Conservation (phyloP, 2,329 filamentous ascomycete species). For the Canariomyces notabilis region DNA sequence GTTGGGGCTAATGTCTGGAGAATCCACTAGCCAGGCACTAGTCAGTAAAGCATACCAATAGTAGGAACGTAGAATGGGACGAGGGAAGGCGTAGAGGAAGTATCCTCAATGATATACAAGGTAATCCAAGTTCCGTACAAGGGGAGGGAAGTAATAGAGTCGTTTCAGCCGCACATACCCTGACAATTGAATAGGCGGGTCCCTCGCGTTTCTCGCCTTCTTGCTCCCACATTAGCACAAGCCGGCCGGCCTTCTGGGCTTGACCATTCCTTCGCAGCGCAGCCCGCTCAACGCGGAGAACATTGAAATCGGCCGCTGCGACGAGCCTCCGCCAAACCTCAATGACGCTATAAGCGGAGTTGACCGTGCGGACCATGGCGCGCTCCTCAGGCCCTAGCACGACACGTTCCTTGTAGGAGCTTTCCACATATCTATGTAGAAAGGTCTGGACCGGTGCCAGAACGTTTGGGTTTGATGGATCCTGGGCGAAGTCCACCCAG, state of each 20-base stretch:
- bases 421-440: constrained; percentile 4
- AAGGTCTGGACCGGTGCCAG: constrained; percentile 1
- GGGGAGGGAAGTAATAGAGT: constrained; percentile 4
- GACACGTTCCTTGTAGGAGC: constrained; percentile 5
- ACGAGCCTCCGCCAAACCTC: constrained; percentile 9
- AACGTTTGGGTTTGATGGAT: neutral
- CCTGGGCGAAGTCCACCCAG: constrained; percentile 4
- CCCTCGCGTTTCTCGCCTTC: constrained; percentile 6
- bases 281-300: constrained; percentile 1
- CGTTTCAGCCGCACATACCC: constrained; percentile 1
- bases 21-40: constrained; percentile 8
- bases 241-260: neutral
- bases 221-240: constrained; percentile 7
- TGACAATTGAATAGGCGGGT: constrained; percentile 9
- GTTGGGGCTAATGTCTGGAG: neutral
- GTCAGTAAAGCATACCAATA: constrained; percentile 8
- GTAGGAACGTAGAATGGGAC: constrained; percentile 1
- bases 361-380: constrained; percentile 1
- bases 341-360: constrained; percentile 9
- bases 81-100: constrained; percentile 3
- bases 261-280: constrained; percentile 2
- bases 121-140: constrained; percentile 1
- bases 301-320: constrained; percentile 7
- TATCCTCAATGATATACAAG: constrained; percentile 1
- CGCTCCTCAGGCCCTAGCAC: constrained; percentile 5